phyloP scores from a whole-genome alignment of 805 yeast species.

The Groenewaldozyma tartarivorans region DNA sequence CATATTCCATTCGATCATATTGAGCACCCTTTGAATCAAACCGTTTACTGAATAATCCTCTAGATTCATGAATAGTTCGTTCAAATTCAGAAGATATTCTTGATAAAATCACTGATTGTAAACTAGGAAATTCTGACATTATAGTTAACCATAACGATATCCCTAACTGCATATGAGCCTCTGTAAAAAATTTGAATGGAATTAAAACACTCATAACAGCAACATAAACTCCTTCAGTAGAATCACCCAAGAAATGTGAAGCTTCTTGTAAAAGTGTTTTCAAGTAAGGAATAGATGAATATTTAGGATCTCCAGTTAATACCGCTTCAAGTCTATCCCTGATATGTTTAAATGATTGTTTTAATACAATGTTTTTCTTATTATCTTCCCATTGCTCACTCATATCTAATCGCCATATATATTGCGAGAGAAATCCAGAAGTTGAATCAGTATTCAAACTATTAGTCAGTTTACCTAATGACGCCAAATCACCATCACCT shows the following conservation, averaged over 20 bases:
- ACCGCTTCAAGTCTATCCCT: constrained; percentile 1
- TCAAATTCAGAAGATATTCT: constrained; percentile 68
- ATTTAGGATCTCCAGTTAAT: constrained; percentile 12
- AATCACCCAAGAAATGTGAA: constrained; percentile 28
- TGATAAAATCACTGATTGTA: constrained; percentile 51
- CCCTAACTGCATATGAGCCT: constrained; percentile 51
- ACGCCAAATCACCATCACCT: constrained; percentile 55
- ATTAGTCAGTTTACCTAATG: constrained; percentile 28
- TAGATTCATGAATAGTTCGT: constrained; percentile 43
- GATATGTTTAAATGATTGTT: constrained; percentile 12
- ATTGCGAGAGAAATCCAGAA: constrained; percentile 67
- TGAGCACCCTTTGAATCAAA: constrained; percentile 53
- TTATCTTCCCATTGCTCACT: too few relatives aligned
- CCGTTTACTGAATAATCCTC: constrained; percentile 55
- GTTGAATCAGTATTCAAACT: constrained; percentile 40
- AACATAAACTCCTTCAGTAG: constrained; percentile 10
- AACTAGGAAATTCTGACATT: constrained; percentile 52
- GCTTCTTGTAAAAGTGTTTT: constrained; percentile 29
- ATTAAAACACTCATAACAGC: constrained; percentile 29
- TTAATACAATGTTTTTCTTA: constrained; percentile 10
- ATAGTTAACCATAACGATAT: constrained; percentile 74
- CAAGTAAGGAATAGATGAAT: constrained; percentile 19
- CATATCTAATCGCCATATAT: constrained; percentile 54
- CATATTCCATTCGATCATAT: constrained; percentile 71
- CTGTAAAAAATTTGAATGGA: constrained; percentile 62